Conservation (phyloP, 305 asterid species). For the Fraxinus latifolia region DNA sequence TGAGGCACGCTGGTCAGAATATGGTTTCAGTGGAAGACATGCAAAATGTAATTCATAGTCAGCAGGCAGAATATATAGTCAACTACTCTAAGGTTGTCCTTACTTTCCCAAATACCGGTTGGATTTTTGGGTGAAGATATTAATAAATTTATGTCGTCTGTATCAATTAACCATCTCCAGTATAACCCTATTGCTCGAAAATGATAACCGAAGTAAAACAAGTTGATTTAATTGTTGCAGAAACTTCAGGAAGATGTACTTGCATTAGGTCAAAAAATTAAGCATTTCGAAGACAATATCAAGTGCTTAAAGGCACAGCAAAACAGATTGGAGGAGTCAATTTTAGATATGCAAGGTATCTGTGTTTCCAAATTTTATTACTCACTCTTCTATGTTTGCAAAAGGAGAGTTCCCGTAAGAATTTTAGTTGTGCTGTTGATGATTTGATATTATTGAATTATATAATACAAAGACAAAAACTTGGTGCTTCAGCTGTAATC, state of each 20-base stretch:
- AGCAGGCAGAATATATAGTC: constrained; percentile 23
- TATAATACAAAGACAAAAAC: neutral
- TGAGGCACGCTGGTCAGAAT: constrained; percentile 21
- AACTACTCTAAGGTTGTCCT: constrained; percentile 40
- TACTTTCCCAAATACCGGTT: neutral
- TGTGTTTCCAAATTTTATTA: neutral
- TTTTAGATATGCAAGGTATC: constrained; percentile 57
- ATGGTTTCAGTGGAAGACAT: constrained; percentile 26
- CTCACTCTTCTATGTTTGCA: neutral
- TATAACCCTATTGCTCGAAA: constrained; percentile 2
- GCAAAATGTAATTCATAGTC: constrained; percentile 30
- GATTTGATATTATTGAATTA: neutral
- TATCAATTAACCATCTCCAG: neutral
- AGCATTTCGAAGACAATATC: constrained; percentile 61
- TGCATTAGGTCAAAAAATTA: constrained; percentile 52
- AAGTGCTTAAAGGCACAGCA: constrained; percentile 39
- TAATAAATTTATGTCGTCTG: neutral
- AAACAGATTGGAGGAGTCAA: constrained; percentile 50
- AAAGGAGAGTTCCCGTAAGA: neutral
- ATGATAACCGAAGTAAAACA: constrained; percentile 17
- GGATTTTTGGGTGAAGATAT: neutral
- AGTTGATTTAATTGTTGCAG: constrained; percentile 36
- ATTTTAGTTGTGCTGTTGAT: neutral
- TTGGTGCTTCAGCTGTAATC: neutral
- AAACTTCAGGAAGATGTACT: constrained; percentile 57